These are phyloP conservation scores for Thraustochytrium striatum DNA, from an alignment of 352 stramenopile genomes.

Conservation along the genomic window DNA sequence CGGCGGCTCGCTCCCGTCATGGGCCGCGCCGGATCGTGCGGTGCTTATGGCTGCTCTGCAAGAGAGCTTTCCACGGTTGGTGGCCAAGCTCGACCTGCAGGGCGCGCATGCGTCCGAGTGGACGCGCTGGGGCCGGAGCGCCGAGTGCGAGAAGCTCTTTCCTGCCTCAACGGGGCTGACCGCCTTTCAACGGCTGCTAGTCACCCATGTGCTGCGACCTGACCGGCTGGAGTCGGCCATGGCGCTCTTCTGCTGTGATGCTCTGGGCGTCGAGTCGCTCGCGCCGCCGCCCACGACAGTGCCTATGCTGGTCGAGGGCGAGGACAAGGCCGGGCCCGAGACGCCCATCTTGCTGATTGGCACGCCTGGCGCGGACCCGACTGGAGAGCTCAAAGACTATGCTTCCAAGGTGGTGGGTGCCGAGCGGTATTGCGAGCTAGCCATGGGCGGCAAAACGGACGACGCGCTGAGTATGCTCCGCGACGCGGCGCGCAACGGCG, in stretches of 20 bases:
- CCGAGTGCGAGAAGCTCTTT: slow-evolving; percentile 82
- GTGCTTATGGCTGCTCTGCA: slow-evolving; percentile 71
- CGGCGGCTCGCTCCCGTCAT: slow-evolving; percentile 52
- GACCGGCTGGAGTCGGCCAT: slow-evolving; percentile 83
- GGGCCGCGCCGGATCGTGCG: slow-evolving; percentile 73
- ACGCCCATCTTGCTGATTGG: slow-evolving; percentile 83
- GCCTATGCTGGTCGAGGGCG: slow-evolving; percentile 47
- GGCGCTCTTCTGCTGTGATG: slow-evolving; percentile 76
- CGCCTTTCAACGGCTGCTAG: slow-evolving; percentile 81
- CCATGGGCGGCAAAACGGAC: slow-evolving; percentile 89
- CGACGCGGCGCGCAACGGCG: slow-evolving; percentile 67
- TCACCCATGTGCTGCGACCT: slow-evolving; percentile 82
- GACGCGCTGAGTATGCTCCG: slow-evolving; percentile 76
- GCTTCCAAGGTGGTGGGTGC: slow-evolving; percentile 72
- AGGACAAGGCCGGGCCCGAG: slow-evolving; percentile 40
- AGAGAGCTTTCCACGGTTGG: slow-evolving; percentile 66
- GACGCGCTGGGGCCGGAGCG: slow-evolving; percentile 76
- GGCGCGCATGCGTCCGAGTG: slow-evolving; percentile 76
- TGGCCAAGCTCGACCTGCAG: slow-evolving; percentile 63
- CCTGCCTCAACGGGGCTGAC: slow-evolving; percentile 67
- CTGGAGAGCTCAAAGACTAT: slow-evolving; percentile 85
- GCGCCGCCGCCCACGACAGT: slow-evolving; percentile 60
- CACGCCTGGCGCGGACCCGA: slow-evolving; percentile 84
- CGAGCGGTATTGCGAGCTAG: slow-evolving; percentile 82
- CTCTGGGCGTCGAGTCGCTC: slow-evolving; percentile 77